Percentiles rank a stretch among this genome's conserved stretches.
phyloP scores from a whole-genome alignment of 768 basidiomycete species.

The Floccularia luteovirens region DNA sequence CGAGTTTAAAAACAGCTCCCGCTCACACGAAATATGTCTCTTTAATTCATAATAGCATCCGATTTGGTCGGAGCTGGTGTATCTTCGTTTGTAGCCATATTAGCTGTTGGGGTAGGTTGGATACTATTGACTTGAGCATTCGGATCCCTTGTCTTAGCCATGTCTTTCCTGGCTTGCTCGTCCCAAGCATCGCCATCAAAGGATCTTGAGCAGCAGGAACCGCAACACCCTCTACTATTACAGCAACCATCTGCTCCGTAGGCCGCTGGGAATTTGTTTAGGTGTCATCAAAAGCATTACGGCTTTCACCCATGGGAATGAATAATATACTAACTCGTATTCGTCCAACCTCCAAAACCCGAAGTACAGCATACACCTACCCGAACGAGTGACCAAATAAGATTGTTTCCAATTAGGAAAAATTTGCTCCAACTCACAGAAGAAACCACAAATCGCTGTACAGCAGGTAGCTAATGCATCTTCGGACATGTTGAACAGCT shows the following conservation, averaged over 20 bases:
- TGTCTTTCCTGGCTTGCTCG: slow-evolving; percentile 24
- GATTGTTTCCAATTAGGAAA: no score
- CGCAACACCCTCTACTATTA: slow-evolving; percentile 33
- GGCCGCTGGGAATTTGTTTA: background rate
- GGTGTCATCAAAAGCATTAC: no score
- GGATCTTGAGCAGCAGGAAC: slow-evolving; percentile 30
- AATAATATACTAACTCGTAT: slow-evolving; percentile 10
- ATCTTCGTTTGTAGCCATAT: slow-evolving; percentile 13
- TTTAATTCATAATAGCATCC: no score
- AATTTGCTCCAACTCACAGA: background rate
- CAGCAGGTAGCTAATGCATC: background rate
- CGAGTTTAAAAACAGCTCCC: no score
- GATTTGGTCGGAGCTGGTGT: no score
- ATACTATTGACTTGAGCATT: slow-evolving; percentile 11
- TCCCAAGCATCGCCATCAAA: slow-evolving; percentile 41
- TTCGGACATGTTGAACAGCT: background rate
- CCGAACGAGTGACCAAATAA: no score
- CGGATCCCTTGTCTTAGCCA: slow-evolving; percentile 26
- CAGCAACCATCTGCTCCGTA: slow-evolving; percentile 26
- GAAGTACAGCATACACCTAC: slow-evolving; percentile 11
- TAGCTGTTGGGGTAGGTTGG: slow-evolving; percentile 16
- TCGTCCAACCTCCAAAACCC: slow-evolving; percentile 17
- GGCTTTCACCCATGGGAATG: no score
- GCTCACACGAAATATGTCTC: no score
- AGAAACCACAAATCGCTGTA: background rate